Evolutionary conservation across 768 basidiomycete genomes (phyloP).

Genomic region (Dioszegia hungarica): DNA sequence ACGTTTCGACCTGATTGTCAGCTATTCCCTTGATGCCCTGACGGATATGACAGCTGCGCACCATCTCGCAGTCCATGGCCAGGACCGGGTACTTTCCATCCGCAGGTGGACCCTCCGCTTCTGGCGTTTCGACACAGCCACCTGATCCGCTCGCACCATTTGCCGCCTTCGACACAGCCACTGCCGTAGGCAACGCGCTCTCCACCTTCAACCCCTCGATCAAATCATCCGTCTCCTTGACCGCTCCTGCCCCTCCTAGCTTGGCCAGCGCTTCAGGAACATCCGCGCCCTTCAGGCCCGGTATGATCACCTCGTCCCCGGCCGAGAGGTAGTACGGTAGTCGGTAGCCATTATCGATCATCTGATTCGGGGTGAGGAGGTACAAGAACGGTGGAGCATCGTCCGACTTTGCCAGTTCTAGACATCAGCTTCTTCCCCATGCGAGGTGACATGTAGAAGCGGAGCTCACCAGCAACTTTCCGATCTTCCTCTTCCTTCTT

Average conservation of each 20-base stretch:
- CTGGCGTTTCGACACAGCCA: slow-evolving; percentile 81
- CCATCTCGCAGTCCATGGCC: slow-evolving; percentile 97
- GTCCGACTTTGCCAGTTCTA: slow-evolving; percentile 36
- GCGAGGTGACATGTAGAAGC: neutral
- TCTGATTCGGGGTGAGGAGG: slow-evolving; percentile 71
- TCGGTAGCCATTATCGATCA: slow-evolving; percentile 92
- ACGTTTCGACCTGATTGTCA: slow-evolving; percentile 68
- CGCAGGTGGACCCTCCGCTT: slow-evolving; percentile 40
- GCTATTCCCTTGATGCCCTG: neutral
- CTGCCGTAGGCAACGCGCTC: no score
- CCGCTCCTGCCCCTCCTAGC: neutral
- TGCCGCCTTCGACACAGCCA: no score
- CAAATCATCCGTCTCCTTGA: neutral
- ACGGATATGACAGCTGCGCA: slow-evolving; percentile 36
- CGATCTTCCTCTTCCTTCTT: slow-evolving; percentile 51
- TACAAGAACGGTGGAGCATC: slow-evolving; percentile 66
- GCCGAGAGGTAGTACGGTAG: slow-evolving; percentile 75
- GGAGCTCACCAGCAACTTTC: slow-evolving; percentile 46
- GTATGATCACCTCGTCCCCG: slow-evolving; percentile 11
- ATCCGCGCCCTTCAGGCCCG: neutral
- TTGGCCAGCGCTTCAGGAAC: neutral
- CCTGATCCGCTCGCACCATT: slow-evolving; percentile 41
- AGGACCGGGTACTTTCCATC: slow-evolving; percentile 54
- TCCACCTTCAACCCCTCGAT: slow-evolving; percentile 5
- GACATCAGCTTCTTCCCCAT: slow-evolving; percentile 52